Base-by-base conservation (phyloP, 257 asterid species). In the Verbascum thapsus region DNA sequence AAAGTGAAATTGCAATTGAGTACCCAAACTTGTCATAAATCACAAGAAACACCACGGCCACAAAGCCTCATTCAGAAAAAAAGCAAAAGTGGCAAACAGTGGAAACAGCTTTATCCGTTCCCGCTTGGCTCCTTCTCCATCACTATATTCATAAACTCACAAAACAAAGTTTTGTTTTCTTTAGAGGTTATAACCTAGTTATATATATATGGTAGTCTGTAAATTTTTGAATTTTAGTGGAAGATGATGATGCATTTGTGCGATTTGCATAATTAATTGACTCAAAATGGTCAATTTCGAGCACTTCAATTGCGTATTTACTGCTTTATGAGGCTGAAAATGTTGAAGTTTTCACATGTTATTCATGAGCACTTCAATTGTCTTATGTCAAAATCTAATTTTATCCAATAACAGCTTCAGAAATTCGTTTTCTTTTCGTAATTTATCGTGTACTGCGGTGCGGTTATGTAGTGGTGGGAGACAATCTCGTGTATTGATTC, bases 301-400 rank as follows among this genome's bases (percentile, higher is more conserved):
- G 11, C 55, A 18, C 61, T 62, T 58, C 64, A 73, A 75, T 74
- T 77, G 80, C 77, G 53, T 51, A 72, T 78, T 75, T 73, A 63
- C 70, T 45, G 71, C 69, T 76, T 19, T 66, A 72, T 74, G 86
- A 78, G 81, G 63, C 70, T 74, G 83, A 76, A 86, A 83, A 85
- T 85, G 94, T 79, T 85, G 94, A 69, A 22, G 76, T 64, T 56
- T 34, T 61, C 68, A 52, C 85, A 82, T 78, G 84, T 80, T 72
- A 80, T 87, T 85, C 80, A 92, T 92, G 99, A 89, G 96, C 94
- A 76, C 85, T 78, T 87, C 95, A 79, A 68, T 82, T 69, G 75
- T 83, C 68, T 76, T 83, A 40, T 81, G 91, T 70, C 83, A 75
- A 78, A 85, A 72, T 72, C 78, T 81, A 53, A 51, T 78, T 59